phyloP scores from a whole-genome alignment of 345 rosid species.

The Salix exigua region DNA sequence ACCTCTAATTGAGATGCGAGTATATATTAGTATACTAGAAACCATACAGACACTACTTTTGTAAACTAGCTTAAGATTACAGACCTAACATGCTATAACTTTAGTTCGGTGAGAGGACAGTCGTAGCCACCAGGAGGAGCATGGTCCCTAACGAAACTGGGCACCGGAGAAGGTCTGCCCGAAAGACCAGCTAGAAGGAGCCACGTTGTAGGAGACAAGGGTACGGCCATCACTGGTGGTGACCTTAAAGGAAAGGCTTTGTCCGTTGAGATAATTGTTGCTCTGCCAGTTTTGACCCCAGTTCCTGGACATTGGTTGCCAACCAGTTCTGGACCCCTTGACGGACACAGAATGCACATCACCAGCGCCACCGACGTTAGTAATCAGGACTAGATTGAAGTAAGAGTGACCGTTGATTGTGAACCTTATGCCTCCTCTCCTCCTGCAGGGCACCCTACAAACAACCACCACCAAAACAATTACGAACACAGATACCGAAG shows the following conservation, averaged over 20 bases:
- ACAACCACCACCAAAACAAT: background rate
- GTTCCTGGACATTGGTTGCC: constrained; percentile 29
- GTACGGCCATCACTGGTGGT: constrained; percentile 25
- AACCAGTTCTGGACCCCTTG: constrained; percentile 26
- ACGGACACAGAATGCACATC: constrained; percentile 21
- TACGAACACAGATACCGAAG: background rate
- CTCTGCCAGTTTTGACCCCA: constrained; percentile 35
- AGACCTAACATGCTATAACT: background rate
- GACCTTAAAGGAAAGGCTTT: constrained; percentile 28
- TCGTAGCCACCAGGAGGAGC: background rate
- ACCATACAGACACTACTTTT: background rate
- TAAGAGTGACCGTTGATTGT: constrained; percentile 29
- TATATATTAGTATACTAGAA: constrained; percentile 9
- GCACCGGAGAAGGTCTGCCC: constrained; percentile 31
- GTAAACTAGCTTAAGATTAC: background rate
- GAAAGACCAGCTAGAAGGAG: constrained; percentile 21
- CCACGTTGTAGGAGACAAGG: constrained; percentile 21
- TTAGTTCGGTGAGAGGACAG: background rate
- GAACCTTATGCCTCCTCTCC: constrained; percentile 26
- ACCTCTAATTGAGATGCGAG: background rate
- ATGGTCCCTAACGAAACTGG: constrained; percentile 14
- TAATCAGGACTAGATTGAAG: constrained; percentile 26
- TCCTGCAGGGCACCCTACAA: constrained; percentile 26
- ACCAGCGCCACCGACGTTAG: constrained; percentile 30
- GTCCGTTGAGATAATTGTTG: constrained; percentile 24